Base-by-base conservation (phyloP, 805 yeast genomes). In the Hanseniaspora occidentalis region DNA sequence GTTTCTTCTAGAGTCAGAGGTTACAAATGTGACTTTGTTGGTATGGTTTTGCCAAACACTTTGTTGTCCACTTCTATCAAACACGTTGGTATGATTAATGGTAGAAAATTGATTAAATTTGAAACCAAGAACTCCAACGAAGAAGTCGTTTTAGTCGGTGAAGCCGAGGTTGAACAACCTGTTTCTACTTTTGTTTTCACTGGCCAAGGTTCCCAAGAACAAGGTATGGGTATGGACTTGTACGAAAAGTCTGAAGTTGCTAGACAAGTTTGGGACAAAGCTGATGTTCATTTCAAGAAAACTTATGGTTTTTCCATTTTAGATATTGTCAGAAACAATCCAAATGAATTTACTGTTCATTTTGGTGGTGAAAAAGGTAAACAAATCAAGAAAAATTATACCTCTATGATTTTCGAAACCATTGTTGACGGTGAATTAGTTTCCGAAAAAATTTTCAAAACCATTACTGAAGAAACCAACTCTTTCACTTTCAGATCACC, bases 201-300 rank as follows among this genome's bases (percentile, higher is more conserved):
- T 49, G 99, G 98, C 60, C 99, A 92, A 72, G 99, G 99, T 64
- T 89, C 98, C 45, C 99, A 92, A 67, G 98, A 94, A 65, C 98
- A 94, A 70, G 96, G 96, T 62, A 92, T 92, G 99, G 98, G 99
- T 73, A 92, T 92, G 99, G 98, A 92, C 64, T 74, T 92, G 60
- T 92, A 92, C 65, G 79, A 78, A 49, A 72, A 82, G 33, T 83
- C 95, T 38, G 86, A 76, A 23, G 96, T 92, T 61, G 98, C 99
- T 40, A 78, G 78, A 56, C 77, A 75, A 48, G 96, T 92, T 47
- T 92, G 99, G 98, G 97, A 92, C 63, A 82, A 85, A 61, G 99
- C 99, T 46, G 98, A 92, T 61, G 62, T 64, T 44, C 98, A 94
- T 65, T 92, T 94, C 70, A 71, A 85, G 59, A 70, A 77, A 57